Conservation (phyloP, 2,329 filamentous ascomycete species). For the Talaromyces sp. region DNA sequence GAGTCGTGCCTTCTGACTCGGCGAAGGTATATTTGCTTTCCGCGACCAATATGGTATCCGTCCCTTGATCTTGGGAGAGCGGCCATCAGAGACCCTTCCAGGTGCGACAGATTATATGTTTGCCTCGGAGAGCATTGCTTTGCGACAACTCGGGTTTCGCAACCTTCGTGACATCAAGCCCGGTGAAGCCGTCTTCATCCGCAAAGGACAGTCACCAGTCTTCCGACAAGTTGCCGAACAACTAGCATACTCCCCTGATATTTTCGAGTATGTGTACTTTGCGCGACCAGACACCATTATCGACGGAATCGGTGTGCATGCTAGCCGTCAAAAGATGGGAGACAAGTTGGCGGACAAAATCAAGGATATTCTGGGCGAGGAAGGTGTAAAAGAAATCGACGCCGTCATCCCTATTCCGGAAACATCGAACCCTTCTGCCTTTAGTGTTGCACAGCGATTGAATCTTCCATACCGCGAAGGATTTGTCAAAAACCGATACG, state of each 20-base stretch:
- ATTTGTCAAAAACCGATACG: constrained; percentile 86
- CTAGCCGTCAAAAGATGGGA: constrained; percentile 82
- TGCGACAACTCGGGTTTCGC: constrained; percentile 74
- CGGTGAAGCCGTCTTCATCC: constrained; percentile 79
- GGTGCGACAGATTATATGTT: constrained; percentile 77
- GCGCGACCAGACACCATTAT: constrained; percentile 76
- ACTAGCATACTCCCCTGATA: constrained; percentile 73
- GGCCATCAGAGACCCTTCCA: constrained; percentile 61
- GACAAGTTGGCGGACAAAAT: constrained; percentile 73
- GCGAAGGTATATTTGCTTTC: constrained; percentile 67
- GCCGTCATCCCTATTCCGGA: constrained; percentile 74
- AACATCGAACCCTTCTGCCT: constrained; percentile 77
- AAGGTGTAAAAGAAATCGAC: constrained; percentile 72
- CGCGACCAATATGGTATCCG: constrained; percentile 77
- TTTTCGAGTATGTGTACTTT: constrained; percentile 87
- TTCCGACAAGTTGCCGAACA: constrained; percentile 70
- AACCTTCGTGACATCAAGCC: constrained; percentile 74
- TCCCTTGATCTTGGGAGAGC: constrained; percentile 72
- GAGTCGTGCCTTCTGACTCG: not conserved
- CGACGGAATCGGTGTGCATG: constrained; percentile 82
- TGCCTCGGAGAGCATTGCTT: constrained; percentile 81
- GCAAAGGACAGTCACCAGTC: constrained; percentile 69
- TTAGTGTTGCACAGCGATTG: constrained; percentile 69
- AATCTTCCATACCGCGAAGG: constrained; percentile 74
- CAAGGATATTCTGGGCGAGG: constrained; percentile 61